These are phyloP conservation scores for Aspergillus neotritici DNA, from an alignment of 2,329 filamentous ascomycete species.

Conservation along the genomic window DNA sequence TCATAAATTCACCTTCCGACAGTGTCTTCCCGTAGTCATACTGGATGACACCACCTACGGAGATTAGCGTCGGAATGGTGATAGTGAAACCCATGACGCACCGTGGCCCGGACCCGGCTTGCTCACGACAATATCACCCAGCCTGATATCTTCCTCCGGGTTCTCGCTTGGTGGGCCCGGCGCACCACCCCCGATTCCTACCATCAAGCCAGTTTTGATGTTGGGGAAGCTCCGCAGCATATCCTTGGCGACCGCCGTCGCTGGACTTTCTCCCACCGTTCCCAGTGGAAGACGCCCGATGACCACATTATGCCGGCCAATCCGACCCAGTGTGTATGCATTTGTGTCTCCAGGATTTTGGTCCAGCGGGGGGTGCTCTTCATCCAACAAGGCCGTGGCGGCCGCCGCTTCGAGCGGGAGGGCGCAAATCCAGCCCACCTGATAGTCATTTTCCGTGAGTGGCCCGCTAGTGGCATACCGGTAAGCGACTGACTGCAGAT, in stretches of 20 bases:
- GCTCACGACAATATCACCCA: neutral
- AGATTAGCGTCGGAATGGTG: neutral
- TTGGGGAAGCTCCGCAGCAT: neutral
- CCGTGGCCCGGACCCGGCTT: neutral
- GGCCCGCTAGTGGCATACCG: too few relatives aligned
- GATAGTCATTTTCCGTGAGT: too few relatives aligned
- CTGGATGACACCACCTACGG: neutral
- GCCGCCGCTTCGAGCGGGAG: too few relatives aligned
- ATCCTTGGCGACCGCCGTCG: conserved; percentile 1
- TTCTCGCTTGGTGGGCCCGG: neutral
- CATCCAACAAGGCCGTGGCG: neutral
- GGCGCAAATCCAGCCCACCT: too few relatives aligned
- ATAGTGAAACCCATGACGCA: neutral
- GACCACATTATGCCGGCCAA: conserved; percentile 2
- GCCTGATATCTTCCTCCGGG: neutral
- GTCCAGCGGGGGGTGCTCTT: neutral
- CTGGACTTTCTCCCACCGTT: neutral
- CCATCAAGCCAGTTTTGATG: conserved; percentile 1
- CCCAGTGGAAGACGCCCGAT: neutral
- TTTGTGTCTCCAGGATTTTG: neutral
- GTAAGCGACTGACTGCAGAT: too few relatives aligned
- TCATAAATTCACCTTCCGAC: neutral
- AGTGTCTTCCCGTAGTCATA: neutral
- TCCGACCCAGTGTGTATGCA: neutral
- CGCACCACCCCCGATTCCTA: conserved; percentile 1